Percentiles rank a stretch among this genome's conserved stretches.
Conservation (phyloP, 2,329 filamentous ascomycete species). For the Metarhizium humberi region DNA sequence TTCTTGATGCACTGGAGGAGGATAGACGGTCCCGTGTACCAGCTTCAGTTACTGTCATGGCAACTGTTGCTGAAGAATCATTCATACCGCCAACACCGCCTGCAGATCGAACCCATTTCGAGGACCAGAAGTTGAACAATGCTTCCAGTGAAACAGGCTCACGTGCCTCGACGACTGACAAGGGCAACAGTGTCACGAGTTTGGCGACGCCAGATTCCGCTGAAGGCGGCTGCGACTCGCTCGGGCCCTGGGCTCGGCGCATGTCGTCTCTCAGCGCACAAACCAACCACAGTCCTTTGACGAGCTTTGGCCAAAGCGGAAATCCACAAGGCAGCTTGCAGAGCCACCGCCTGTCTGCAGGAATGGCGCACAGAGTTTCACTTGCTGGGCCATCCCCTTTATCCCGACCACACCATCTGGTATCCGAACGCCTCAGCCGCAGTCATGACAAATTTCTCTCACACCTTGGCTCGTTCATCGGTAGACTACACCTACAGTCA, state of each 20-base stretch:
- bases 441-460: constrained; percentile 86
- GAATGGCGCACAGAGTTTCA: constrained; percentile 65
- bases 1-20: constrained; percentile 76
- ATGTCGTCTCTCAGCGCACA: constrained; percentile 35
- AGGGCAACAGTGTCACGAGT: constrained; percentile 16
- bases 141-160: constrained; percentile 29
- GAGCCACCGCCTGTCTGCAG: constrained; percentile 41
- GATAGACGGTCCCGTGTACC: constrained; percentile 41
- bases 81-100: constrained; percentile 55
- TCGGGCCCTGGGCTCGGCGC: constrained; percentile 31
- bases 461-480: constrained; percentile 87
- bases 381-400: constrained; percentile 58
- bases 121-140: constrained; percentile 23
- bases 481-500: constrained; percentile 81
- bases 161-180: constrained; percentile 22
- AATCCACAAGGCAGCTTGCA: constrained; percentile 26
- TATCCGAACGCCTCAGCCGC: constrained; percentile 70
- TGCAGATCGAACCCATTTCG: constrained; percentile 44
- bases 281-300: constrained; percentile 16
- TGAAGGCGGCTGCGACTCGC: constrained; percentile 26
- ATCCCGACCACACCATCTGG: constrained; percentile 59
- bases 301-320: constrained; percentile 20
- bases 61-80: constrained; percentile 48
- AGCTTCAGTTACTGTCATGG: constrained; percentile 49
- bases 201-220: constrained; percentile 24